Percentiles rank a stretch among this genome's conserved stretches.
Conservation (phyloP, 2,329 filamentous ascomycete genomes). For the Ceratocystis huliohia region DNA sequence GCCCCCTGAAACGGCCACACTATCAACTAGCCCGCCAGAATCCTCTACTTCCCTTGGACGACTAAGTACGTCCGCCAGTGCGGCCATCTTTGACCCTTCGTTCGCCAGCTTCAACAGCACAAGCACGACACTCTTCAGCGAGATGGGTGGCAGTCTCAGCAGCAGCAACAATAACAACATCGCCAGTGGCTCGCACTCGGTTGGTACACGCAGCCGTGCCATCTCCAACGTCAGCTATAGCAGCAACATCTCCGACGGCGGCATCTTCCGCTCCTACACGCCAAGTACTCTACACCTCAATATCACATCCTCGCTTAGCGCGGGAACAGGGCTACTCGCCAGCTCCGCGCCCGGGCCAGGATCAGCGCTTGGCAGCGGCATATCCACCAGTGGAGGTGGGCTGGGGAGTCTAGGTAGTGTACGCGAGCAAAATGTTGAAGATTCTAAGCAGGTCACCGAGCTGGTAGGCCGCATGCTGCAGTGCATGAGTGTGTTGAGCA, state of each 20-base stretch:
- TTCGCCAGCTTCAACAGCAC: slow-evolving; percentile 59
- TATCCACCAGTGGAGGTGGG: slow-evolving; percentile 1
- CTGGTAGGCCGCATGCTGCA: slow-evolving; percentile 93
- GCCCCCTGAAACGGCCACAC: slow-evolving; percentile 32
- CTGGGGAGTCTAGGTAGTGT: slow-evolving; percentile 27
- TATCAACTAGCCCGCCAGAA: slow-evolving; percentile 41
- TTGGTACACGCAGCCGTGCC: slow-evolving; percentile 51
- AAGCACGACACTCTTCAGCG: slow-evolving; percentile 65
- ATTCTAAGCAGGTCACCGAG: slow-evolving; percentile 73
- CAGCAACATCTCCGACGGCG: slow-evolving; percentile 32
- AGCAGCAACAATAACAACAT: slow-evolving; percentile 82
- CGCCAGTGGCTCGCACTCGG: slow-evolving; percentile 33
- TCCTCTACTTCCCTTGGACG: slow-evolving; percentile 37
- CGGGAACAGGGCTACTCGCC: slow-evolving; percentile 14
- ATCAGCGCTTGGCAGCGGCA: slow-evolving; percentile 11
- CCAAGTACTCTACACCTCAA: slow-evolving; percentile 32
- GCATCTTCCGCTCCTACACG: slow-evolving; percentile 38
- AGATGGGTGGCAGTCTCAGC: slow-evolving; percentile 39
- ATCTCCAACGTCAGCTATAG: slow-evolving; percentile 71
- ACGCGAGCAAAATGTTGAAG: slow-evolving; percentile 49
- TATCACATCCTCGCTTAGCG: slow-evolving; percentile 24
- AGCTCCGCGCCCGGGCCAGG: not conserved
- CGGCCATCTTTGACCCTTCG: slow-evolving; percentile 47
- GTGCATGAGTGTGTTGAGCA: slow-evolving; percentile 81
- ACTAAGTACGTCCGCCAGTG: slow-evolving; percentile 59